A percentile compares a stretch with the other conserved stretches of the same genome.
Conservation (phyloP, 176 grass and related monocot genomes). For the Aegilops longissima region DNA sequence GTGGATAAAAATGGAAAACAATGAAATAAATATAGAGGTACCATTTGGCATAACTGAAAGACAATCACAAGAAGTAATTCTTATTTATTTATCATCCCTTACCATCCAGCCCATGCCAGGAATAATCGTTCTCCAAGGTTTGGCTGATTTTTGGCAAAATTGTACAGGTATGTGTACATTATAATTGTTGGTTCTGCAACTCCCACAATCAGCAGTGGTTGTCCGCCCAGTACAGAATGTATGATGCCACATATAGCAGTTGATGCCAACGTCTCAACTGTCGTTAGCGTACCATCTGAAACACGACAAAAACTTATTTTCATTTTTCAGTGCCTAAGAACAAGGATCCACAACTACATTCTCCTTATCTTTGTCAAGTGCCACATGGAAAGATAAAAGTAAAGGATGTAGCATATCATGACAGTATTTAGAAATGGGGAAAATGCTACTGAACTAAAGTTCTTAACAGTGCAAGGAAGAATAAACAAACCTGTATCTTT, state of each 20-base stretch:
- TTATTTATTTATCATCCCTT: constrained; percentile 26
- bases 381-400: neutral
- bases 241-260: constrained; percentile 78
- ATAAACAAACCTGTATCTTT: constrained; percentile 54
- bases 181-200: constrained; percentile 88
- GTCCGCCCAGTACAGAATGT: constrained; percentile 72
- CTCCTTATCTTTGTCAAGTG: neutral
- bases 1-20: neutral
- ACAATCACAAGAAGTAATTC: neutral
- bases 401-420: neutral
- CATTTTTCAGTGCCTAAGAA: neutral
- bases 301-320: constrained; percentile 13
- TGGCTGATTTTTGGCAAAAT: constrained; percentile 63
- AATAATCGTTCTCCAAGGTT: constrained; percentile 57
- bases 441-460: neutral
- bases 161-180: constrained; percentile 80
- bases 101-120: constrained; percentile 87
- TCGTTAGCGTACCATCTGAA: constrained; percentile 73
- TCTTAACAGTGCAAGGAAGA: neutral
- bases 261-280: constrained; percentile 78
- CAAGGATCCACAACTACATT: neutral
- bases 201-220: constrained; percentile 81
- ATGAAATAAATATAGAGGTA: constrained; percentile 10
- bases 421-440: neutral
- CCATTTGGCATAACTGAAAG: constrained; percentile 11